phyloP scores from a whole-genome alignment of 1,139 yeast species.

The Scheffersomyces titani region DNA sequence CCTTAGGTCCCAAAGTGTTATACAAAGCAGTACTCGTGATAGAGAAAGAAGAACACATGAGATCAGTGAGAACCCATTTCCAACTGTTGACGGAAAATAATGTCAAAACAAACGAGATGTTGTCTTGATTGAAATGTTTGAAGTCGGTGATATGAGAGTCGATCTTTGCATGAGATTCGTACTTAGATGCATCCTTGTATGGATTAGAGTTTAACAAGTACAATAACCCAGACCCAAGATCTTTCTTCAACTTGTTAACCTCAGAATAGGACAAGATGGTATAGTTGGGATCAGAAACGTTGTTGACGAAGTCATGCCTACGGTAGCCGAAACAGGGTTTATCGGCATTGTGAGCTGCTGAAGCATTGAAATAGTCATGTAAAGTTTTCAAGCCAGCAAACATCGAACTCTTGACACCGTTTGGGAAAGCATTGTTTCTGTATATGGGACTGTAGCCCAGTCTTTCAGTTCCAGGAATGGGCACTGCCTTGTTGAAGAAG shows the following conservation, averaged over 20 bases:
- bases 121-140: conserved; percentile 16
- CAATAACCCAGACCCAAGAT: conserved; percentile 23
- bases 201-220: conserved; percentile 20
- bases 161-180: conserved; percentile 22
- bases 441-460: conserved; percentile 35
- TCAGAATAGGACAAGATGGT: conserved; percentile 14
- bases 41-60: conserved; percentile 19
- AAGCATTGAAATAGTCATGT: conserved; percentile 13
- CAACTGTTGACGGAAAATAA: conserved; percentile 22
- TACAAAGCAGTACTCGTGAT: conserved; percentile 29
- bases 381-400: conserved; percentile 18
- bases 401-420: conserved; percentile 22
- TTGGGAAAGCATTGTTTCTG: conserved; percentile 29
- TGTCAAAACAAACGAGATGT: conserved; percentile 21
- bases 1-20: conserved; percentile 25
- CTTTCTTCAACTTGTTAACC: conserved; percentile 13
- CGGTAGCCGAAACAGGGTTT: conserved; percentile 17
- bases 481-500: conserved; percentile 16
- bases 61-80: conserved; percentile 26
- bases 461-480: conserved; percentile 31
- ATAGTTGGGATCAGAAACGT: conserved; percentile 13
- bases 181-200: conserved; percentile 14
- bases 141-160: conserved; percentile 15
- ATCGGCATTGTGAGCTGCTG: conserved; percentile 13
- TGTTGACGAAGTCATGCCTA: conserved; percentile 18